Evolutionary conservation across 345 rosid species (phyloP).

Genomic region (Citrus trifoliata): DNA sequence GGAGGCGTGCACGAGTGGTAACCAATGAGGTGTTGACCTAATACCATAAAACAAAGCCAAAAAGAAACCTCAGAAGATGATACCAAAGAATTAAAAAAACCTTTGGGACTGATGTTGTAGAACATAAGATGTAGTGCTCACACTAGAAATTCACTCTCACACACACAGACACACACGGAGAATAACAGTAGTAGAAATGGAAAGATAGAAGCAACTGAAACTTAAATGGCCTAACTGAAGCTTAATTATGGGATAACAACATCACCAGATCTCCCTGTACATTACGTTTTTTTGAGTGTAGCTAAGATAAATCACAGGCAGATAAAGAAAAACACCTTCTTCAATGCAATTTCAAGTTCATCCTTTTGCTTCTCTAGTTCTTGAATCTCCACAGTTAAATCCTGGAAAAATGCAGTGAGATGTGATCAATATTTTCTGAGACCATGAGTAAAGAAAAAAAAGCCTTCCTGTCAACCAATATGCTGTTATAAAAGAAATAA

Average conservation of each 20-base stretch:
- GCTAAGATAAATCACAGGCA: neutral
- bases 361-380: constrained; percentile 65
- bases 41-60: constrained; percentile 20
- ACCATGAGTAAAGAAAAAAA: neutral
- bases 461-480: neutral
- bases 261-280: neutral
- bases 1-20: constrained; percentile 60
- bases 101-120: neutral
- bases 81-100: constrained; percentile 4
- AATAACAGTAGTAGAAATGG: constrained; percentile 1
- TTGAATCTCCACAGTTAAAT: constrained; percentile 49
- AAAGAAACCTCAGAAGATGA: constrained; percentile 9
- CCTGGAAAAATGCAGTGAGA: constrained; percentile 45
- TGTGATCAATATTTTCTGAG: constrained; percentile 11
- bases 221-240: neutral
- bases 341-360: constrained; percentile 77
- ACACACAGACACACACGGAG: neutral
- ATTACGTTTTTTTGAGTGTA: neutral
- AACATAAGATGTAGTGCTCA: neutral
- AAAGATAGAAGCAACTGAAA: neutral
- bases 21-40: constrained; percentile 65
- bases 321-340: constrained; percentile 32
- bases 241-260: neutral
- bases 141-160: neutral
- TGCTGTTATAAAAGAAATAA: neutral